Conservation (phyloP, 2,329 filamentous ascomycete genomes). For the Aspergillus sergii region DNA sequence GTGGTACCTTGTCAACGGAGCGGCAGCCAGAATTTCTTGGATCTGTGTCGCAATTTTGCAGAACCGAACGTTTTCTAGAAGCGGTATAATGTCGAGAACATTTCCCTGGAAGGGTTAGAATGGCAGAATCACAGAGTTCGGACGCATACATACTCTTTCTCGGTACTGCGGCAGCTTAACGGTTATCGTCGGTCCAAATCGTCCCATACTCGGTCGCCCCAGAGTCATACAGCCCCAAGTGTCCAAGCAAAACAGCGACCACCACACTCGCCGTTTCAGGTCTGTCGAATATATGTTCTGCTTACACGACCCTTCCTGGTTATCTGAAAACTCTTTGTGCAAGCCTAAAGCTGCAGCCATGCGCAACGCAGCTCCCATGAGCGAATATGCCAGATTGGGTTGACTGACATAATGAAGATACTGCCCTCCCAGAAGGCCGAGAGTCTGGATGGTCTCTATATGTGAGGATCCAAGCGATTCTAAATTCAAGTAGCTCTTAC, state of each 20-base stretch:
- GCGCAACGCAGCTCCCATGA: constrained; percentile 70
- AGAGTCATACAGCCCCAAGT: constrained; percentile 74
- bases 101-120: constrained; percentile 48
- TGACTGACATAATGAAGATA: constrained; percentile 79
- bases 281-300: constrained; percentile 58
- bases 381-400: constrained; percentile 74
- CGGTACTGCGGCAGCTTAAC: constrained; percentile 62
- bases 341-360: constrained; percentile 75
- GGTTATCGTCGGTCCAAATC: constrained; percentile 69
- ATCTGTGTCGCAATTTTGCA: constrained; percentile 78
- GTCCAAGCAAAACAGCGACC: constrained; percentile 73
- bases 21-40: constrained; percentile 72
- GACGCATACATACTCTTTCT: constrained; percentile 33
- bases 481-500: constrained; percentile 67
- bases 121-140: constrained; percentile 22
- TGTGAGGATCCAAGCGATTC: constrained; percentile 71
- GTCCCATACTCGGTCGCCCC: constrained; percentile 69
- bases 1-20: constrained; percentile 66
- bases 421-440: constrained; percentile 72
- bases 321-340: constrained; percentile 63
- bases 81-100: constrained; percentile 67
- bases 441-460: constrained; percentile 72
- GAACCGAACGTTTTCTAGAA: constrained; percentile 77
- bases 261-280: constrained; percentile 70
- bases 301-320: constrained; percentile 45